Evolutionary conservation across 495 filamentous ascomycete species (phyloP).

Genomic region (Neurospora sublineolata): DNA sequence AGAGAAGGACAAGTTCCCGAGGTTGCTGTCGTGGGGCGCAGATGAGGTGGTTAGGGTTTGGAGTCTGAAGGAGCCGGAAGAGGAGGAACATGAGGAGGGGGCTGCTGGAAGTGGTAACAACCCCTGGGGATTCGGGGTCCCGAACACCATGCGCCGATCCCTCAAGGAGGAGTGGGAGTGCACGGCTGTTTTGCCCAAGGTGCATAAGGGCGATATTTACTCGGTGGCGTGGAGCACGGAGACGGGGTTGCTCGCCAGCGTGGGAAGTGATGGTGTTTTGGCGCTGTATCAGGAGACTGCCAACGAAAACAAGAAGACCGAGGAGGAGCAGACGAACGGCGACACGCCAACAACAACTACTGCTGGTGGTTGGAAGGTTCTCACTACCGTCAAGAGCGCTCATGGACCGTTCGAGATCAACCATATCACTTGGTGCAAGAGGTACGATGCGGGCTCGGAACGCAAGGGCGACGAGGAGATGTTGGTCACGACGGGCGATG

Average conservation of each 20-base stretch:
- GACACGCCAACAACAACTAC: constrained; percentile 2
- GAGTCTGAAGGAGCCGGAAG: constrained; percentile 49
- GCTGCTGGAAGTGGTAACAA: not conserved
- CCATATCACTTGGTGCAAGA: constrained; percentile 67
- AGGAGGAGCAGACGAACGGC: constrained; percentile 20
- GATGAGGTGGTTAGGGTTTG: constrained; percentile 70
- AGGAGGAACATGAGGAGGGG: constrained; percentile 21
- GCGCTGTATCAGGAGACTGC: constrained; percentile 63
- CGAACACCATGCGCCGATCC: constrained; percentile 68
- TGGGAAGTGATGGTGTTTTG: constrained; percentile 76
- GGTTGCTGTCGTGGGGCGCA: constrained; percentile 68
- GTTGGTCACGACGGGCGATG: constrained; percentile 68
- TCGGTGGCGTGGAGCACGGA: constrained; percentile 65
- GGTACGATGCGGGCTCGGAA: constrained; percentile 42
- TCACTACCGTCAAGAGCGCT: constrained; percentile 53
- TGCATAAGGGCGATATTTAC: constrained; percentile 74
- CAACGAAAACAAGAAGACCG: constrained; percentile 16
- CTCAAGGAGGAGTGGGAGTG: constrained; percentile 74
- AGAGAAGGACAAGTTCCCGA: constrained; percentile 33
- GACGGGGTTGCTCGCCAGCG: constrained; percentile 65
- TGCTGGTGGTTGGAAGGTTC: constrained; percentile 53
- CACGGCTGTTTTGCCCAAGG: constrained; percentile 56
- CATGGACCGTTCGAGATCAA: constrained; percentile 93
- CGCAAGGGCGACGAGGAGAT: constrained; percentile 53
- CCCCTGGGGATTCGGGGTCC: constrained; percentile 33